These are phyloP conservation scores for Trametes coccinea DNA, from an alignment of 768 basidiomycete species.

Conservation along the genomic window DNA sequence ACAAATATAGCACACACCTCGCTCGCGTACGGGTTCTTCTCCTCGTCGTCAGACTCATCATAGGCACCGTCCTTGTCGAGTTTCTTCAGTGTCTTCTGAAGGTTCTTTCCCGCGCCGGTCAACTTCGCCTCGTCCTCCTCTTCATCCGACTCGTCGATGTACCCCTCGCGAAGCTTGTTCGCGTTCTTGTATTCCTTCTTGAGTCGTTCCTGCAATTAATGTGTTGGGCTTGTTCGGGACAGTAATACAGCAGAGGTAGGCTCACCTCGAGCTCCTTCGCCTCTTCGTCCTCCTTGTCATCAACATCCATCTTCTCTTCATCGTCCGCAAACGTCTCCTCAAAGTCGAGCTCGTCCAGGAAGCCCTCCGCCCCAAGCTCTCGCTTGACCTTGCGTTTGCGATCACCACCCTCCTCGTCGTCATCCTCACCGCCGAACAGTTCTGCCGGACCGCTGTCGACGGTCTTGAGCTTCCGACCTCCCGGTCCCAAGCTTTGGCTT, in stretches of 20 bases:
- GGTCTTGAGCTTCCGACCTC: constrained; percentile 62
- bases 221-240: background rate
- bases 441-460: constrained; percentile 67
- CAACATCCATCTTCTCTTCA: constrained; percentile 69
- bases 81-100: constrained; percentile 85
- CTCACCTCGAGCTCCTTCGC: constrained; percentile 78
- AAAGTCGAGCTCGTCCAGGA: constrained; percentile 78
- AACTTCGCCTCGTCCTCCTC: constrained; percentile 60
- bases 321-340: constrained; percentile 89
- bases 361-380: constrained; percentile 75
- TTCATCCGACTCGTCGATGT: constrained; percentile 75
- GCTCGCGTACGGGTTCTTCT: constrained; percentile 80
- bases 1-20: constrained; percentile 49
- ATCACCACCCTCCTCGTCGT: constrained; percentile 51
- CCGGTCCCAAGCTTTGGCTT: constrained; percentile 64
- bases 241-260: background rate
- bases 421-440: constrained; percentile 64
- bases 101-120: constrained; percentile 71
- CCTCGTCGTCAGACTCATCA: constrained; percentile 77
- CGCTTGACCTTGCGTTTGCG: constrained; percentile 48
- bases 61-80: constrained; percentile 81
- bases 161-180: constrained; percentile 70
- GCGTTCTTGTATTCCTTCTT: constrained; percentile 81
- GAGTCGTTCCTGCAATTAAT: constrained; percentile 62
- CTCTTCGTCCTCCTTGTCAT: constrained; percentile 80